Percentiles rank a stretch among this genome's conserved stretches.
These are phyloP conservation scores for Fusarium pseudocircinatum DNA, from an alignment of 2,329 filamentous ascomycete species.

Conservation along the genomic window DNA sequence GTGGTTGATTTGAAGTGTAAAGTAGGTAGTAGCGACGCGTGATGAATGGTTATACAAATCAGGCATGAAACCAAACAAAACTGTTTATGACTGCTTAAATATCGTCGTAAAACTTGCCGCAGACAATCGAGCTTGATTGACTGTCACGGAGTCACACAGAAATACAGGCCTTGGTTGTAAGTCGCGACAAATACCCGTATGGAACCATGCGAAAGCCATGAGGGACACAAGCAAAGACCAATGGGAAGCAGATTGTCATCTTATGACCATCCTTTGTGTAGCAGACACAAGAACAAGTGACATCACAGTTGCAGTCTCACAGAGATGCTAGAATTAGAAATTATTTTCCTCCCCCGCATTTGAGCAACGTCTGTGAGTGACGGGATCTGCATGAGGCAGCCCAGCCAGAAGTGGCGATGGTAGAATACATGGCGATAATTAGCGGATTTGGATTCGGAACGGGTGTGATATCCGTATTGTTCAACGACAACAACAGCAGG, in stretches of 20 bases:
- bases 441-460: slow-evolving; percentile 6
- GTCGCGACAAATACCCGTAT: not conserved
- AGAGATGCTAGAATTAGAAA: not conserved
- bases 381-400: slow-evolving; percentile 11
- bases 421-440: slow-evolving; percentile 14
- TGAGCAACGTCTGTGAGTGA: not conserved
- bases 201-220: slow-evolving; percentile 11
- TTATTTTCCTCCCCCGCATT: not conserved
- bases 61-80: not conserved
- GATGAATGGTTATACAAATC: slow-evolving; percentile 9
- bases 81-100: not conserved
- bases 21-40: slow-evolving; percentile 1
- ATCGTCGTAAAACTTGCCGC: not conserved
- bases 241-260: not conserved
- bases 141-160: not conserved
- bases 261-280: not conserved
- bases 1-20: not conserved
- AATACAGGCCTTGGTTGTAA: not conserved
- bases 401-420: not conserved
- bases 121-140: not conserved
- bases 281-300: not conserved
- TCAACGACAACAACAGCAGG: not conserved
- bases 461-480: not conserved
- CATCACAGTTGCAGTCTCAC: not conserved
- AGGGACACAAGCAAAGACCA: not conserved